Base-by-base conservation (phyloP, 352 stramenopile genomes). In the Phytopythium oedochilum region DNA sequence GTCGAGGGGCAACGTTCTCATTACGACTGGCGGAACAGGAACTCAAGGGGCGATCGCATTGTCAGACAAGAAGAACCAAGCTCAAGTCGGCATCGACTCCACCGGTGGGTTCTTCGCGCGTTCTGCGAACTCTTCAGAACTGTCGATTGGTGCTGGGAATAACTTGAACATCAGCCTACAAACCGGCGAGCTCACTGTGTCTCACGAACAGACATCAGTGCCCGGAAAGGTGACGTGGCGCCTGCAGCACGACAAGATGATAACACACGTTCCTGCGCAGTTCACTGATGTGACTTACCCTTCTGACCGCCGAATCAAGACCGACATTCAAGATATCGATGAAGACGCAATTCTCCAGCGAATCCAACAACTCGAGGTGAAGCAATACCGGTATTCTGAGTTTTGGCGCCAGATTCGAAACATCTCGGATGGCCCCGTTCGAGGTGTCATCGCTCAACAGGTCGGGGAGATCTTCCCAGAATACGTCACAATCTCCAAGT, bases 401-500 rank as follows among this genome's bases (percentile, higher is more conserved):
- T 63, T 92, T 43, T 98, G 94, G 94, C 78, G 84, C 36, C 53
- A 79, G 35, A 86, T 97, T 40, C 80, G 90, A 18, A 86, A 83
- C 17, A 78, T 98, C 25, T 60, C 68, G 12, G 76, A 96, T 36
- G 66, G 73, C 10, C 48, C 61, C 42, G 88, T 97, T 50, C 86
- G 94, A 34, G 94, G 94, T 65, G 83, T 98, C 0, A 97, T 98
- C 64, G 94, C 92, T 25, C 94, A 98, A 65, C 79, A 98, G 70
- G 73, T 97, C 18, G 63, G 54, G 12, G 71, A 96, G 49, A 83
- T 94, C 1, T 98, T 98, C 62, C 94, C 94, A 23, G 94, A 98
- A 66, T 94, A 98, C 59, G 75, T 98, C 31, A 82, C 86, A 40
- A 66, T 96, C 18, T 79, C 92, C 26, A 83, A 90, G n/a, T 94